These are phyloP conservation scores for Russula sp. DNA, from an alignment of 768 basidiomycete genomes.

Conservation along the genomic window DNA sequence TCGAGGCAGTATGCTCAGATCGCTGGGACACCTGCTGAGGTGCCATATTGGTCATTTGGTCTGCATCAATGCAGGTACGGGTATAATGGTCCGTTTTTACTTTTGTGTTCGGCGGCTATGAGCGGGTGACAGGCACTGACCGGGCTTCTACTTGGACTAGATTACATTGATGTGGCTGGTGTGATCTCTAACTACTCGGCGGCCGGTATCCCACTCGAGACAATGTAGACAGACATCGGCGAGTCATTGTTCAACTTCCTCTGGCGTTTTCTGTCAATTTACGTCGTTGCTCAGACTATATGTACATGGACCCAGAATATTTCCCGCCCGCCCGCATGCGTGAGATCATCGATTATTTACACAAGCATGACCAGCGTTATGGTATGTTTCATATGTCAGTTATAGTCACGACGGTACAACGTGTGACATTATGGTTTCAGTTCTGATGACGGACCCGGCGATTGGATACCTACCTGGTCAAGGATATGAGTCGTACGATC, in stretches of 20 bases:
- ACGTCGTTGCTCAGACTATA: conserved; percentile 51
- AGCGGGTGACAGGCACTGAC: neutral
- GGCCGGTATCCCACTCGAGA: conserved; percentile 65
- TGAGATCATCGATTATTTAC: conserved; percentile 63
- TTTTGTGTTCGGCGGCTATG: neutral
- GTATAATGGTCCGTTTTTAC: conserved; percentile 48
- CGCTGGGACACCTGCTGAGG: conserved; percentile 63
- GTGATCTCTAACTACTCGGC: conserved; percentile 61
- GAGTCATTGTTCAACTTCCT: conserved; percentile 5
- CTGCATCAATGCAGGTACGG: conserved; percentile 73
- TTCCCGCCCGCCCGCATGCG: conserved; percentile 62
- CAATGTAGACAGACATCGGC: conserved; percentile 81
- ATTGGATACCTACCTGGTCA: conserved; percentile 50
- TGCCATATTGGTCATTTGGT: conserved; percentile 73
- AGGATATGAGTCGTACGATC: conserved; percentile 52
- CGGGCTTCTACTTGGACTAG: conserved; percentile 35
- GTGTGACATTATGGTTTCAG: conserved; percentile 36
- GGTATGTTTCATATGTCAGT: conserved; percentile 39
- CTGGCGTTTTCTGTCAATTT: neutral
- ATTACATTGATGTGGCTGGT: conserved; percentile 58
- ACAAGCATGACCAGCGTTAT: conserved; percentile 56
- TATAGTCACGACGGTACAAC: neutral
- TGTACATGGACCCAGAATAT: conserved; percentile 63
- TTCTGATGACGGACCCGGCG: conserved; percentile 74
- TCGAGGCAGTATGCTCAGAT: conserved; percentile 68